phyloP scores from a whole-genome alignment of 2,329 filamentous ascomycete species.

The Dothidotthia symphoricarpi region DNA sequence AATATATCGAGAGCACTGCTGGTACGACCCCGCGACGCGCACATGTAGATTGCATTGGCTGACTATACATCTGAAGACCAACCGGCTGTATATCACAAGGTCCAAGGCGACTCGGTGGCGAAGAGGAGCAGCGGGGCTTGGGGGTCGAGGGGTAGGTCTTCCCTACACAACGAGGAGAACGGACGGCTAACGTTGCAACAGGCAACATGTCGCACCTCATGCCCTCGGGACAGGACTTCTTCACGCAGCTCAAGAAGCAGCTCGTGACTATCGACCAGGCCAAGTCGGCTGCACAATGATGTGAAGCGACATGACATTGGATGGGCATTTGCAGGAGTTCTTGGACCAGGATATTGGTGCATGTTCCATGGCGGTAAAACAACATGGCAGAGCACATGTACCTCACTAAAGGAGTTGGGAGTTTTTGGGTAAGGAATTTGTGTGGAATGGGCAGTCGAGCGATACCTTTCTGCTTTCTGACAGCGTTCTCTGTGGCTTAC shows the following conservation, averaged over 20 bases:
- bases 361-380: slow-evolving; percentile 15
- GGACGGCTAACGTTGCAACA: slow-evolving; percentile 7
- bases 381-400: slow-evolving; percentile 17
- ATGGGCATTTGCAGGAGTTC: slow-evolving; percentile 39
- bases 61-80: slow-evolving; percentile 25
- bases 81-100: slow-evolving; percentile 39
- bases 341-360: slow-evolving; percentile 10
- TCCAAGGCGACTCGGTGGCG: slow-evolving; percentile 40
- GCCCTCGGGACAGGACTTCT: slow-evolving; percentile 48
- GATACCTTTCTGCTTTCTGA: slow-evolving; percentile 29
- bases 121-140: slow-evolving; percentile 42
- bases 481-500: slow-evolving; percentile 5
- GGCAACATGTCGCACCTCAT: slow-evolving; percentile 43
- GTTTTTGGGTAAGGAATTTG: slow-evolving; percentile 11
- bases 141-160: slow-evolving; percentile 43
- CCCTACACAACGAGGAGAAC: too few relatives aligned
- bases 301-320: slow-evolving; percentile 33
- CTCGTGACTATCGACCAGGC: slow-evolving; percentile 41
- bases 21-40: slow-evolving; percentile 18
- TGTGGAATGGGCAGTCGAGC: slow-evolving; percentile 17
- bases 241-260: slow-evolving; percentile 48
- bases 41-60: slow-evolving; percentile 14
- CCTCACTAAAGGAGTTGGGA: slow-evolving; percentile 28
- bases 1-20: slow-evolving; percentile 31
- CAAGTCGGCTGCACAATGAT: slow-evolving; percentile 22